Base-by-base conservation (phyloP, 768 basidiomycete species). In the Tylopilus plumbeoviolaceoides region DNA sequence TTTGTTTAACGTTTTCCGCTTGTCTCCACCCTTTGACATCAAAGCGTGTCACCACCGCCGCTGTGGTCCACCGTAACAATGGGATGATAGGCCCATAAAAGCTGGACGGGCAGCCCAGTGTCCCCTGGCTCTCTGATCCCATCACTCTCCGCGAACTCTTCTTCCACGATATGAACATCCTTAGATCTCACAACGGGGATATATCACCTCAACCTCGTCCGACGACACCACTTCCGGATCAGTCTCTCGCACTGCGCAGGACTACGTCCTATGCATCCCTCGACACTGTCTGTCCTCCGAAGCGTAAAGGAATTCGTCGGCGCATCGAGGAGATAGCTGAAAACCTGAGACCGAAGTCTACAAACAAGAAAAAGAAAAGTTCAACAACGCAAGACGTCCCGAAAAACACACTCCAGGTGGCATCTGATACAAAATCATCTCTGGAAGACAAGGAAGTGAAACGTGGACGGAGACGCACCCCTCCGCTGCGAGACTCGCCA, bases 191-290 rank as follows among this genome's bases (percentile, higher is more conserved):
- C 27, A 4, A 4, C 27, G 27, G 27, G 27, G 8, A 28, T 28
- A 28, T 28, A 8, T 28, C 27, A 4, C 8, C 27, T 8, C 5
- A 28, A 28, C 8, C 27, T 28, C 27, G 27, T 28, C 27, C 27
- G 27, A 28, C 27, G 8, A 28, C 27, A 28, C 27, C 27, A 28
- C 27, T 28, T 28, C 27, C 51, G 8, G 47, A 47, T n/a, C 30
- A 0, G 31, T 27, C 52, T 36, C 56, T 41, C 25, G 47, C 54
- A 1, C 47, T 64, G 5, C 59, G 44, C n/a, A 60, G 65, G 47
- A 61, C 56, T 0, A 18, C 27, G 10, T 67, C 65, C 7, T 39
- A 11, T 35, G 50, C 56, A 12, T 66, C 61, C 17, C 33, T 65
- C 35, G 53, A 59, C 9, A 65, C 63, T 0, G 12, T 58, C 18